phyloP scores from a whole-genome alignment of 768 basidiomycete species.

The Agaricus subrufescens region DNA sequence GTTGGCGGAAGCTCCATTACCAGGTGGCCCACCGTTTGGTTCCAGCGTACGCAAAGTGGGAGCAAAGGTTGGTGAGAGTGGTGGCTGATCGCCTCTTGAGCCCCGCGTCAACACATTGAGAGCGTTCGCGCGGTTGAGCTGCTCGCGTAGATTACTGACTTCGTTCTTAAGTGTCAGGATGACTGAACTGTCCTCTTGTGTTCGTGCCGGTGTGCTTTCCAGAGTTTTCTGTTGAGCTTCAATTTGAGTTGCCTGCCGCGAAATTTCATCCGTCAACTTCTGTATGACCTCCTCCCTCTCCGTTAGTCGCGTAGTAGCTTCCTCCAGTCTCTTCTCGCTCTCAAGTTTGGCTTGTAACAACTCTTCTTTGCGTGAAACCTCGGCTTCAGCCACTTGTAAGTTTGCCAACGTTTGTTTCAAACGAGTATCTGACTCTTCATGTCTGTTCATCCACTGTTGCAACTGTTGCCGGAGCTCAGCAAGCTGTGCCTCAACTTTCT shows the following conservation, averaged over 20 bases:
- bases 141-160: constrained; percentile 88
- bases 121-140: constrained; percentile 93
- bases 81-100: constrained; percentile 63
- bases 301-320: constrained; percentile 61
- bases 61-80: constrained; percentile 82
- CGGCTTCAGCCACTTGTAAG: constrained; percentile 65
- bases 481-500: constrained; percentile 74
- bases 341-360: constrained; percentile 72
- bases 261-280: constrained; percentile 74
- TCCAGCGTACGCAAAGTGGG: constrained; percentile 63
- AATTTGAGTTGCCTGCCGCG: constrained; percentile 66
- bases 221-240: constrained; percentile 72
- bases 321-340: constrained; percentile 77
- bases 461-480: constrained; percentile 81
- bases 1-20: constrained; percentile 21
- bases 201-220: constrained; percentile 59
- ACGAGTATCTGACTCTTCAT: constrained; percentile 80
- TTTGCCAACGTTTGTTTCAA: constrained; percentile 69
- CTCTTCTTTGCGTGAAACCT: constrained; percentile 67
- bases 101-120: constrained; percentile 81
- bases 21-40: constrained; percentile 37
- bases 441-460: constrained; percentile 76
- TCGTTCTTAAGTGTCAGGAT: constrained; percentile 89
- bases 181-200: constrained; percentile 80
- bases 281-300: constrained; percentile 86